A percentile compares a stretch with the other conserved stretches of the same genome.
Evolutionary conservation across 108 stramenopile genomes (phyloP).

Genomic region (Nitzschia inconspicua): DNA sequence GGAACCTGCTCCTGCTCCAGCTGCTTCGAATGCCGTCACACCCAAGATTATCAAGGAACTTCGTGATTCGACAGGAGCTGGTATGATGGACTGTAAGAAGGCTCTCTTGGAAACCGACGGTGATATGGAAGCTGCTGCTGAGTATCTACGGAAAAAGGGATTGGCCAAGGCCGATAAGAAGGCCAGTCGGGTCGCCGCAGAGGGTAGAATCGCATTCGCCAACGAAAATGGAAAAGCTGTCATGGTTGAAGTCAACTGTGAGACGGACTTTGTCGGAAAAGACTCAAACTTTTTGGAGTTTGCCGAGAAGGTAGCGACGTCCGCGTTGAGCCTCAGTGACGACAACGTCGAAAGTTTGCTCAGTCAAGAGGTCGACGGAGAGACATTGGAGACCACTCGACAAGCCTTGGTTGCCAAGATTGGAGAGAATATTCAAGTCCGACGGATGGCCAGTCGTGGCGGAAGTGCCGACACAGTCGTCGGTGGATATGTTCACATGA

Average conservation of each 20-base stretch:
- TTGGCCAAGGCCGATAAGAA: conserved; percentile 78
- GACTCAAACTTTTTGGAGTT: conserved; percentile 63
- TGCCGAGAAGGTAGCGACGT: conserved; percentile 51
- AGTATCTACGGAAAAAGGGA: conserved; percentile 65
- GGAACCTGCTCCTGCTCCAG: conserved; percentile 8
- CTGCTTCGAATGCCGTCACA: conserved; percentile 9
- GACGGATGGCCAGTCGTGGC: conserved; percentile 47
- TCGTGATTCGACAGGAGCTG: conserved; percentile 69
- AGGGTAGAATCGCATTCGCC: conserved; percentile 67
- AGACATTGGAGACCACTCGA: conserved; percentile 44
- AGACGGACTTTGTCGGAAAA: conserved; percentile 85
- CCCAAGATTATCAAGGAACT: conserved; percentile 58
- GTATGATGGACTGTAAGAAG: conserved; percentile 89
- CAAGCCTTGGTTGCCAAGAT: conserved; percentile 75
- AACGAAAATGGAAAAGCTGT: conserved; percentile 39
- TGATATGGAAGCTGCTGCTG: conserved; percentile 58
- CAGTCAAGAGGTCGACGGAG: conserved; percentile 40
- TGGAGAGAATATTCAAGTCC: conserved; percentile 77
- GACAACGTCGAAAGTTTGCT: conserved; percentile 50
- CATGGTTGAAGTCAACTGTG: conserved; percentile 80
- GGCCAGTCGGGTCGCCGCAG: conserved; percentile 64
- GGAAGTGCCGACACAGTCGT: too few species aligned
- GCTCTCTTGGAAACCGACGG: conserved; percentile 63
- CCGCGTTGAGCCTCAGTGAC: conserved; percentile 34
- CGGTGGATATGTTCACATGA: conserved; percentile 75